Conservation (phyloP, 1,284 basidiomycete genomes). For the Waitea zeae region DNA sequence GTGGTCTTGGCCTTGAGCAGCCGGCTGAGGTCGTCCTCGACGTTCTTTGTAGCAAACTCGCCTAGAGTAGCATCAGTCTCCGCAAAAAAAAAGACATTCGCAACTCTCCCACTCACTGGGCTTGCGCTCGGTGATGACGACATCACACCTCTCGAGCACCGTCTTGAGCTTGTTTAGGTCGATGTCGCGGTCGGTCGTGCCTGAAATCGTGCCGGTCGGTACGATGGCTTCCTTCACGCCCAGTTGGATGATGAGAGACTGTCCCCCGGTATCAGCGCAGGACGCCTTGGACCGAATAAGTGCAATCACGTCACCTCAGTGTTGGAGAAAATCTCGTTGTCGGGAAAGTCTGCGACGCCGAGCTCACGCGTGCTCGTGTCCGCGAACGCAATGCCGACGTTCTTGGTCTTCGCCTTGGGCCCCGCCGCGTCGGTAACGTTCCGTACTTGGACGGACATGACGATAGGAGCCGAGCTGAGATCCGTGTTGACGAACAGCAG, state of each 20-base stretch:
- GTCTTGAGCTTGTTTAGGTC: constrained; percentile 76
- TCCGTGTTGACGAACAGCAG: constrained; percentile 80
- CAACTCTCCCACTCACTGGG: constrained; percentile 42
- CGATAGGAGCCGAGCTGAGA: constrained; percentile 73
- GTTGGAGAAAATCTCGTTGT: constrained; percentile 94
- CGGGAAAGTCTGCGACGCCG: constrained; percentile 76
- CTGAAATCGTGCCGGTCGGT: constrained; percentile 46
- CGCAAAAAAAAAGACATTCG: background rate
- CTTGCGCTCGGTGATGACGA: constrained; percentile 82
- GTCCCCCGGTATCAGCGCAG: constrained; percentile 2
- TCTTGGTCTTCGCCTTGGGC: constrained; percentile 30
- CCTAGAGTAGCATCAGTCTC: constrained; percentile 21
- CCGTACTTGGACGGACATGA: constrained; percentile 76
- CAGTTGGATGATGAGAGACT: constrained; percentile 92
- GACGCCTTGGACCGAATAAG: too few relatives aligned
- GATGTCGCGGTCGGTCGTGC: constrained; percentile 63
- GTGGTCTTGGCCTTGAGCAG: constrained; percentile 35
- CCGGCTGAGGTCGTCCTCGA: constrained; percentile 75
- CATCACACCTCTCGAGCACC: constrained; percentile 79
- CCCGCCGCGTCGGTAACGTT: constrained; percentile 27
- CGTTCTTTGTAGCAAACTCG: constrained; percentile 71
- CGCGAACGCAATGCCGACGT: constrained; percentile 60
- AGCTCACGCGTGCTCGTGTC: constrained; percentile 61
- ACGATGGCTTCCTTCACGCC: constrained; percentile 89
- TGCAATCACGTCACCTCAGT: constrained; percentile 81